phyloP scores from a whole-genome alignment of 306 rosid genomes.

The Acacia melanoxylon region DNA sequence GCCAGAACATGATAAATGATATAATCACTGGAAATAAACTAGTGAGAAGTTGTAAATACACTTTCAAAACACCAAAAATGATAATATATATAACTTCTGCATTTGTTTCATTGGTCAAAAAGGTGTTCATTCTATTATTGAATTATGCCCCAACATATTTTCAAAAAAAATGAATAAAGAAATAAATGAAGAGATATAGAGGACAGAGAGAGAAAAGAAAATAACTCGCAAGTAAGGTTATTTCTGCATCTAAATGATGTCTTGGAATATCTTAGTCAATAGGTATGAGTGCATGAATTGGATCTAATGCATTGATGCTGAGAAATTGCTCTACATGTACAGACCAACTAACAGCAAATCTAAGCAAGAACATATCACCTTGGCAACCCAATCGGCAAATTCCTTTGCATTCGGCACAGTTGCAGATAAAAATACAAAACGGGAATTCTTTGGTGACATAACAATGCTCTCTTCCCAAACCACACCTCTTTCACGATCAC shows the following conservation, averaged over 20 bases:
- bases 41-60: neutral
- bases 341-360: neutral
- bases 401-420: conserved; percentile 96
- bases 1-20: neutral
- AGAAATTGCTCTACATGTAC: neutral
- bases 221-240: neutral
- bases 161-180: neutral
- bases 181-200: neutral
- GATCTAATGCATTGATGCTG: neutral
- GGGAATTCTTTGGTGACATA: conserved; percentile 89
- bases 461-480: conserved; percentile 99
- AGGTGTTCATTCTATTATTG: neutral
- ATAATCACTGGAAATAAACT: neutral
- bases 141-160: neutral
- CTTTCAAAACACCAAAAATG: neutral
- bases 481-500: conserved; percentile 93
- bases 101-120: neutral
- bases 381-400: conserved; percentile 96
- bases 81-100: neutral
- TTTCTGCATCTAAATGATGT: neutral
- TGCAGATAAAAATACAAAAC: conserved; percentile 92
- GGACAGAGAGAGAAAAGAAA: neutral
- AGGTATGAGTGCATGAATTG: neutral
- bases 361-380: conserved; percentile 39
- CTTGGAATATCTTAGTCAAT: neutral